These are phyloP conservation scores for Hymenoscyphus occultus DNA, from an alignment of 2,329 filamentous ascomycete genomes.

Conservation along the genomic window DNA sequence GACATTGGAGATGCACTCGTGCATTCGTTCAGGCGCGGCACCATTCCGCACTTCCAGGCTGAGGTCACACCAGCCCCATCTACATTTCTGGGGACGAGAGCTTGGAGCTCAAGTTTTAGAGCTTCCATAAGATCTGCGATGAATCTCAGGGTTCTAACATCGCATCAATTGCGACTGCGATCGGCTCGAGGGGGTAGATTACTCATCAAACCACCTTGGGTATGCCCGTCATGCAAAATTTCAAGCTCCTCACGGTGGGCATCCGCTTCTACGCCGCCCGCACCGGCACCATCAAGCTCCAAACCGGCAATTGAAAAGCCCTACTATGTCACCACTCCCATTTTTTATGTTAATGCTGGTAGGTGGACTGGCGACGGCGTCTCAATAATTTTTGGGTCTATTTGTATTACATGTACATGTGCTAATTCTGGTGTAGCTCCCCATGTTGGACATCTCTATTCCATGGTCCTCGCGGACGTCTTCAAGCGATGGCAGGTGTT, in stretches of 20 bases:
- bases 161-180: slow-evolving; percentile 18
- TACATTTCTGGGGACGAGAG: neutral
- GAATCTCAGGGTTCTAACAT: slow-evolving; percentile 23
- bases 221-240: slow-evolving; percentile 28
- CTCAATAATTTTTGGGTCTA: neutral
- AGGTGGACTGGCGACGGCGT: slow-evolving; percentile 18
- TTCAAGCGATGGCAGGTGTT: slow-evolving; percentile 88
- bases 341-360: slow-evolving; percentile 99
- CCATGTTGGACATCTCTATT: slow-evolving; percentile 92
- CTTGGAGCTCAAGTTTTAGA: neutral
- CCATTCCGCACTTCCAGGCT: slow-evolving; percentile 8
- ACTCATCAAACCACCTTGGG: slow-evolving; percentile 18
- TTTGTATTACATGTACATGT: neutral
- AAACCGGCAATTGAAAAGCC: slow-evolving; percentile 59
- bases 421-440: slow-evolving; percentile 57
- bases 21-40: neutral
- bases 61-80: neutral
- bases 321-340: slow-evolving; percentile 93
- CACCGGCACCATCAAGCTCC: slow-evolving; percentile 18
- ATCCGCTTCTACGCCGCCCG: slow-evolving; percentile 5
- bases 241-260: slow-evolving; percentile 10
- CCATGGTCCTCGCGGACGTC: slow-evolving; percentile 86
- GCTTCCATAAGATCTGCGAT: slow-evolving; percentile 18
- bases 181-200: slow-evolving; percentile 7
- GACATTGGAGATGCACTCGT: slow-evolving; percentile 5